phyloP scores from a whole-genome alignment of 2,329 filamentous ascomycete species.

The Trichoderma sp. region DNA sequence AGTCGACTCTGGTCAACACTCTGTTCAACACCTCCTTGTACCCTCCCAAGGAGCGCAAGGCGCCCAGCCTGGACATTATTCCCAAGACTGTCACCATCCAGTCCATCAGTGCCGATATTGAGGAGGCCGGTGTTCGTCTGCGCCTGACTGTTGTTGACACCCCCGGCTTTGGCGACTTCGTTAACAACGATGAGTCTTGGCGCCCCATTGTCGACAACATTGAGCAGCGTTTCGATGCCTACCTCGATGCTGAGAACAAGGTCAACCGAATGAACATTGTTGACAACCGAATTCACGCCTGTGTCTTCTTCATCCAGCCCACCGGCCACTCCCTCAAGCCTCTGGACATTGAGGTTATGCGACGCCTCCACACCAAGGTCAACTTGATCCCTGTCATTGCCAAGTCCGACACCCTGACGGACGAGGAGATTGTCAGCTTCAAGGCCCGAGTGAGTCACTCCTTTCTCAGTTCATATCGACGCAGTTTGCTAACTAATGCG shows the following conservation, averaged over 20 bases:
- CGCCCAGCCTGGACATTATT: constrained; percentile 94
- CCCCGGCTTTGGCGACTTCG: constrained; percentile 96
- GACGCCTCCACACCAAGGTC: constrained; percentile 98
- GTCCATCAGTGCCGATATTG: constrained; percentile 93
- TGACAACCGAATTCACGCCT: constrained; percentile 97
- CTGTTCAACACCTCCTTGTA: constrained; percentile 99
- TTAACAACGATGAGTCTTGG: constrained; percentile 99
- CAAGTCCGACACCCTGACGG: constrained; percentile 96
- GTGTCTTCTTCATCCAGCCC: constrained; percentile 99
- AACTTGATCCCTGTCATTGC: constrained; percentile 99
- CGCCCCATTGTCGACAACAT: constrained; percentile 99
- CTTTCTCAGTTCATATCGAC: too few species aligned
- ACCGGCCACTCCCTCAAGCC: constrained; percentile 98
- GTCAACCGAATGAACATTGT: constrained; percentile 99
- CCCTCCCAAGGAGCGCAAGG: constrained; percentile 97
- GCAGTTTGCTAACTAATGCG: background rate
- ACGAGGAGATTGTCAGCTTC: constrained; percentile 91
- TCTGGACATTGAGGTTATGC: constrained; percentile 98
- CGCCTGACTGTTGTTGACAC: constrained; percentile 97
- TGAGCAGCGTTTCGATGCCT: constrained; percentile 97
- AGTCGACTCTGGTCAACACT: constrained; percentile 98
- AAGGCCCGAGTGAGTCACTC: constrained; percentile 82
- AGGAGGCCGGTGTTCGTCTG: constrained; percentile 96
- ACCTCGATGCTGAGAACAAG: constrained; percentile 99
- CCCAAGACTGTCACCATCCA: constrained; percentile 97